Percentiles rank a stretch among this genome's conserved stretches.
phyloP scores from a whole-genome alignment of 148 eudicot genomes.

The Nepenthes gracilis region DNA sequence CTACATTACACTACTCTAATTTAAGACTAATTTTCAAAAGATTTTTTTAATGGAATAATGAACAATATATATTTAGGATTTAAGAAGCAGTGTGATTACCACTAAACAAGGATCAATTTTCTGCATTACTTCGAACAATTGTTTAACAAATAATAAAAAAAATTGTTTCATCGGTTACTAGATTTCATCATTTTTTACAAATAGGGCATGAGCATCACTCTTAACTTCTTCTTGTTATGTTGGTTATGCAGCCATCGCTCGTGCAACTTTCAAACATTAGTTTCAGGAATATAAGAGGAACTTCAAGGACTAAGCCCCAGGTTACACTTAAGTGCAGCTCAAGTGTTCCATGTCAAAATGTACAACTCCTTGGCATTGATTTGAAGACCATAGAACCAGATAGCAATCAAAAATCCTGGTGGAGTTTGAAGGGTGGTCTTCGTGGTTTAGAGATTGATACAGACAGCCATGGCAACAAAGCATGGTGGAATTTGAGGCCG shows the following conservation, averaged over 20 bases:
- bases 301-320: slow-evolving; percentile 2
- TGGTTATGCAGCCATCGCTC: slow-evolving; percentile 3
- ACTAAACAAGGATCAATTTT: too few relatives aligned
- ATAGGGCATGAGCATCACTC: too few relatives aligned
- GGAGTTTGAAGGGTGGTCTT: not conserved
- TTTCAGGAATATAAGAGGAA: slow-evolving; percentile 14
- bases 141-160: not conserved
- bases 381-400: not conserved
- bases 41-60: too few relatives aligned
- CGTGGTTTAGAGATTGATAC: not conserved
- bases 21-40: not conserved
- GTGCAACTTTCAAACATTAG: slow-evolving; percentile 6
- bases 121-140: not conserved
- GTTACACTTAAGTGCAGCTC: slow-evolving; percentile 5
- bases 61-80: too few relatives aligned
- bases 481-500: not conserved
- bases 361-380: slow-evolving; percentile 2
- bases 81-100: too few relatives aligned
- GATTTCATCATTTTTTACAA: too few relatives aligned
- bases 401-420: not conserved
- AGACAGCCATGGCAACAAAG: not conserved
- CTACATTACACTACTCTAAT: too few relatives aligned
- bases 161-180: not conserved
- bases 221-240: not conserved
- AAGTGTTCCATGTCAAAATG: slow-evolving; percentile 6